Evolutionary conservation across 352 stramenopile genomes (phyloP), one percentile per base, ranked within the genome.

Genomic region (Phytophthora syringae): DNA sequence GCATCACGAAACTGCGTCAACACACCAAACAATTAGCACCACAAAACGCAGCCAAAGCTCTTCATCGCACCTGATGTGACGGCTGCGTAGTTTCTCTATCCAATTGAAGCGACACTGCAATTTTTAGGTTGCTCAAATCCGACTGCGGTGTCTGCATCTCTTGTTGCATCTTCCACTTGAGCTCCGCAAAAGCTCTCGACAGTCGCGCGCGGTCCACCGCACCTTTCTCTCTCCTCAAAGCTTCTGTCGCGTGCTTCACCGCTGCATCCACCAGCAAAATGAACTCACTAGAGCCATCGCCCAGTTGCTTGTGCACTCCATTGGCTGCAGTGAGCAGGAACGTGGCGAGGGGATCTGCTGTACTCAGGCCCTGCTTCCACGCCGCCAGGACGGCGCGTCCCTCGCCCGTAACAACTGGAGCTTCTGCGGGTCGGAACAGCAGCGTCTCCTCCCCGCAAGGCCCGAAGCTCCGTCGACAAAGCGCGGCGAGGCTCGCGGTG

Each of bases 261-360:
- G 71, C 52, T 10, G 73, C 64, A 28, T 85, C 57, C 1, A 94
- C 25, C 18, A 92, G 27, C 32, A 94, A 45, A 39, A 93, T 67
- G 48, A 93, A 88, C 61, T 84, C 69, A 13, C 60, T 86, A 6
- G 73, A 71, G 1, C 79, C 82, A 22, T 94, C 86, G 0, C 84
- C 86, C 1, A 75, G 32, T 50, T 87, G 74, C 5, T 64, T 53
- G 30, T 90, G 78, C 15, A 94, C 57, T 0, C 75, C 74, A 28
- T 87, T 67, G 9, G 66, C 79, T 10, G 78, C 76, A 47, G 81
- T 49, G 12, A 94, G 53, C 10, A 92, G 50, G 48, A 87, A 74
- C 21, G 28, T 71, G 13, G 77, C 67, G 12, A 92, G 70, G 43
- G 58, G 66, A 53, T 72, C 51, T 16, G 47, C 13, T 50, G 27